Base-by-base conservation (phyloP, 164 flowering plant genomes). In the Tetracentron sinense region DNA sequence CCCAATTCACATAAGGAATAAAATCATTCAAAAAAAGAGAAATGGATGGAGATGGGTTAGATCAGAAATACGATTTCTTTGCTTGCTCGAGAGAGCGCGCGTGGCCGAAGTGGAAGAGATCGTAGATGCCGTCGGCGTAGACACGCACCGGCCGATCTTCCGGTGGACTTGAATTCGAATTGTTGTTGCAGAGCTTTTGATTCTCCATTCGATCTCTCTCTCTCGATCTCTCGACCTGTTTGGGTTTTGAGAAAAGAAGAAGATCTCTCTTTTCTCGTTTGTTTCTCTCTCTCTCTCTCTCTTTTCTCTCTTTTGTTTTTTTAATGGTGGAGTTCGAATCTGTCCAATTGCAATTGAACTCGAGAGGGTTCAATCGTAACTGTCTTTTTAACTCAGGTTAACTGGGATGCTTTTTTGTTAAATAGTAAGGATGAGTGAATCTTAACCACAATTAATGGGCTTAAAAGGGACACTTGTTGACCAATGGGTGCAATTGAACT, bases 21-120 rank as follows among this genome's bases (percentile, higher is more conserved):
- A n/a, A n/a, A n/a, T n/a, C n/a, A n/a, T n/a, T n/a, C n/a, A n/a
- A n/a, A n/a, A n/a, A n/a, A n/a, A n/a, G n/a, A n/a, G n/a, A n/a
- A n/a, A n/a, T n/a, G n/a, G n/a, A n/a, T n/a, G n/a, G n/a, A n/a
- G n/a, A n/a, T n/a, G n/a, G n/a, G n/a, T n/a, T 29, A 29, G 49
- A 55, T 17, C 4, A 26, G 30, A 59, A 63, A 29, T 42, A 89
- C 96, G 70, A 52, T 78, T 83, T 85, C 67, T 92, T 92, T 64
- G 97, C 97, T 77, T 92, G 97, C 53, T 92, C 97, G 63, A 92
- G 94, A 60, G 96, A 78, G 44, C 94, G 81, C 46, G 97, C 97
- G 66, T 91, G 97, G 66, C 97, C 97, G 65, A 84, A 91, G 69
- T 91, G 97, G 82, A 91, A 91, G 77, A 91, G 93, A 81, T 91